These are phyloP conservation scores for Plectranthus barbatus DNA, from an alignment of 257 asterid genomes.

Conservation along the genomic window DNA sequence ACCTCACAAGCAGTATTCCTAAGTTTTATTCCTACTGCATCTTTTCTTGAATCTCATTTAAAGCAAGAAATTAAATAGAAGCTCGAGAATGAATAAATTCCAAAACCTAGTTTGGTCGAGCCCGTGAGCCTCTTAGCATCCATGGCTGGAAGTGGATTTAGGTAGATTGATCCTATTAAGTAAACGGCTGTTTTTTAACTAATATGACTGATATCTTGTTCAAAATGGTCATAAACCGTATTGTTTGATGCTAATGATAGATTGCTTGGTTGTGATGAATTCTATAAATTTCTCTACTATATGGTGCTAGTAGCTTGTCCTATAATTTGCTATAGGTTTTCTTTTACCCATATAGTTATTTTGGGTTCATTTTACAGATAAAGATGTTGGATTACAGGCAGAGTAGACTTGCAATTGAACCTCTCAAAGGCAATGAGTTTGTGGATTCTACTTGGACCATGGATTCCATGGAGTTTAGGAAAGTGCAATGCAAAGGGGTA, in stretches of 20 bases:
- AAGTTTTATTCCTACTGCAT: no score
- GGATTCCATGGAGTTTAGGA: conserved; percentile 69
- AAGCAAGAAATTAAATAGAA: no score
- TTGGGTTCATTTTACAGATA: conserved; percentile 37
- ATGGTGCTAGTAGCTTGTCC: conserved; percentile 3
- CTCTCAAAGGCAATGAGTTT: conserved; percentile 49
- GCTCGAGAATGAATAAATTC: no score
- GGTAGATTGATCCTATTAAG: no score
- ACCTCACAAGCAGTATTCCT: background rate
- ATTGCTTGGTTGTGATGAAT: background rate
- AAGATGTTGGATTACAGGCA: conserved; percentile 67
- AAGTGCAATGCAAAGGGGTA: conserved; percentile 67
- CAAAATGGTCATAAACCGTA: background rate
- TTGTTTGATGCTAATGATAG: background rate
- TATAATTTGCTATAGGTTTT: background rate
- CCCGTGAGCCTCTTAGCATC: no score
- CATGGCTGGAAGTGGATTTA: no score
- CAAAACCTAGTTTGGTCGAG: no score
- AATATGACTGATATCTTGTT: background rate
- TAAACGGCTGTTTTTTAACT: background rate
- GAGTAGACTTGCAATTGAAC: conserved; percentile 57
- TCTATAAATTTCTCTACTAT: background rate
- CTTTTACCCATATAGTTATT: background rate
- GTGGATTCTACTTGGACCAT: conserved; percentile 28
- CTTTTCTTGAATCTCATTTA: no score